These are phyloP conservation scores for Trichoderma virens DNA, from an alignment of 495 filamentous ascomycete species.

Conservation along the genomic window DNA sequence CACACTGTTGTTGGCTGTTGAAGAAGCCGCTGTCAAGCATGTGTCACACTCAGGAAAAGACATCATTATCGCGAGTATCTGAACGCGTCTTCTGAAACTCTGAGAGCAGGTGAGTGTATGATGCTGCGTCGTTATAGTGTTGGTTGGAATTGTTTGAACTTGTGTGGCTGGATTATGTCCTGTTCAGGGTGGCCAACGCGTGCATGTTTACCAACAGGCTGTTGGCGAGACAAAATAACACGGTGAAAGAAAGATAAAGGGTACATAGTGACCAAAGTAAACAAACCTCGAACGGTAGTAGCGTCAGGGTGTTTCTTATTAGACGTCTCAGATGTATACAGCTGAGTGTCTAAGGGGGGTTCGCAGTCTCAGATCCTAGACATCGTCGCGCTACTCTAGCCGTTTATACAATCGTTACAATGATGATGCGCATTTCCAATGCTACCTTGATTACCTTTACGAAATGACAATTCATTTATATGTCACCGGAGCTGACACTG, in stretches of 20 bases:
- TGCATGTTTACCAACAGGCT: neutral
- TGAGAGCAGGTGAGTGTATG: too few species aligned
- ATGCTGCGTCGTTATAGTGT: too few species aligned
- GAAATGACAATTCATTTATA: too few species aligned
- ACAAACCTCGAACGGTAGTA: neutral
- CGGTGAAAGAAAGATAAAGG: neutral
- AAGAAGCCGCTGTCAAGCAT: slow-evolving; percentile 47
- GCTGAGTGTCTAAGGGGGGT: neutral
- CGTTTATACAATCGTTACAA: neutral
- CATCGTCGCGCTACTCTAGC: neutral
- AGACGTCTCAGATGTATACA: neutral
- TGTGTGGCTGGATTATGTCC: too few species aligned
- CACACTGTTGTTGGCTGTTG: slow-evolving; percentile 48
- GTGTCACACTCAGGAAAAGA: slow-evolving; percentile 46
- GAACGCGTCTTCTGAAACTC: slow-evolving; percentile 11
- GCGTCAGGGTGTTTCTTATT: neutral
- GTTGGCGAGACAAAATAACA: neutral
- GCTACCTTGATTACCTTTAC: neutral
- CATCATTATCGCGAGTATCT: slow-evolving; percentile 47
- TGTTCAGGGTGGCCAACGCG: too few species aligned
- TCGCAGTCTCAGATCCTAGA: neutral
- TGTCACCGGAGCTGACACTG: too few species aligned
- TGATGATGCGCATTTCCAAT: neutral
- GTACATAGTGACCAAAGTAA: neutral
- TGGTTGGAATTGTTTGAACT: too few species aligned